A percentile compares a stretch with the other conserved stretches of the same genome.
These are phyloP conservation scores for Backusella macrospora DNA, from an alignment of 192 early-diverging fungal genomes.

Conservation along the genomic window DNA sequence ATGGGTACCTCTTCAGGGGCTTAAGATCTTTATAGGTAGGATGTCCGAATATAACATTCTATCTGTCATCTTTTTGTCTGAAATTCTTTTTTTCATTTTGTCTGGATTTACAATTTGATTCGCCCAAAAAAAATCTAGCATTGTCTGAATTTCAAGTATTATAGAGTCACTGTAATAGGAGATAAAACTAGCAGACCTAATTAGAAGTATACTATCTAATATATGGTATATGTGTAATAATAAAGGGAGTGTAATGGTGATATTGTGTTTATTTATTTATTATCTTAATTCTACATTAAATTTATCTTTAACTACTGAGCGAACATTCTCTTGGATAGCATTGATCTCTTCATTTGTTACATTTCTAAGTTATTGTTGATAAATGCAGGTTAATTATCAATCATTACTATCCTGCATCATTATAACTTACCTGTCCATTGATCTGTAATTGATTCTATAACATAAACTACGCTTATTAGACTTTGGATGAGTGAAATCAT, in stretches of 20 bases:
- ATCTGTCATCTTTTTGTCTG: too few relatives aligned
- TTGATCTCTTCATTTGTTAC: conserved; percentile 96
- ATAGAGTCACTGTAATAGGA: too few relatives aligned
- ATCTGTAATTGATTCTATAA: conserved; percentile 93
- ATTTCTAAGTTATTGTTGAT: conserved; percentile 51
- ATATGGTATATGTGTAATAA: too few relatives aligned
- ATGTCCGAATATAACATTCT: too few relatives aligned
- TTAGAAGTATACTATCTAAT: not conserved
- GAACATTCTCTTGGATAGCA: conserved; percentile 81
- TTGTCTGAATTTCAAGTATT: too few relatives aligned
- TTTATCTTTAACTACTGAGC: conserved; percentile 60
- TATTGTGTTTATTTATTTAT: not conserved
- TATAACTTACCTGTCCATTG: conserved; percentile 85
- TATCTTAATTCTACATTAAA: conserved; percentile 82
- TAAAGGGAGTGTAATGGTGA: too few relatives aligned
- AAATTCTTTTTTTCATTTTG: too few relatives aligned
- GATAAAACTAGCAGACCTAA: not conserved
- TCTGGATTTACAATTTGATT: not conserved
- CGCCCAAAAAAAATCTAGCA: not conserved
- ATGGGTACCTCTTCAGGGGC: too few relatives aligned
- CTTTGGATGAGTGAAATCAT: conserved; percentile 88
- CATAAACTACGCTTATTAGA: conserved; percentile 81
- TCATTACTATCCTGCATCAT: not conserved
- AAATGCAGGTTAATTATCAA: not conserved
- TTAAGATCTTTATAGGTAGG: too few relatives aligned